Conservation (phyloP, 139 green algal genomes). For the Diplosphaera chodatii region DNA sequence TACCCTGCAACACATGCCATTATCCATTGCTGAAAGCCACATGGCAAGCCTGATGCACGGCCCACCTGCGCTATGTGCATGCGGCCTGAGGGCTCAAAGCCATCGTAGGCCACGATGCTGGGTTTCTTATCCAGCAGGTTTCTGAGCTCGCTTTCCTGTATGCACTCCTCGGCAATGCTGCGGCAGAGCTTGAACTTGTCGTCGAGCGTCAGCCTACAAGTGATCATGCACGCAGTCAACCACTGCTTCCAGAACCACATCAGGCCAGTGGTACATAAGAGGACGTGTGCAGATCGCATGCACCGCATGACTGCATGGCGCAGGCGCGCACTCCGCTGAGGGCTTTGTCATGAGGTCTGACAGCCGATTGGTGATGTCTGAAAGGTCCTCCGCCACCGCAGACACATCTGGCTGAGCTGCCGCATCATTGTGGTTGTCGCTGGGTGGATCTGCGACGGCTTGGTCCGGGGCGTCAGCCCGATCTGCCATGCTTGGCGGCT, state of each 20-base stretch:
- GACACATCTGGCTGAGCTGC: background rate
- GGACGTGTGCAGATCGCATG: background rate
- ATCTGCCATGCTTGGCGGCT: slow-evolving; percentile 1
- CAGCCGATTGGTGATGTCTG: slow-evolving; percentile 1
- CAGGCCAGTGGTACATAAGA: background rate
- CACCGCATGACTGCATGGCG: background rate
- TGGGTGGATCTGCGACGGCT: slow-evolving; percentile 15
- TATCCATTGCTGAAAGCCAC: background rate
- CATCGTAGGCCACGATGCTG: slow-evolving; percentile 88
- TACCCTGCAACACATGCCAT: background rate
- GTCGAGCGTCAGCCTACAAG: slow-evolving; percentile 68
- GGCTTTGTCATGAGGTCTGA: slow-evolving; percentile 8
- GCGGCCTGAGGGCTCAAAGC: slow-evolving; percentile 95
- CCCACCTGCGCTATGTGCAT: slow-evolving; percentile 95
- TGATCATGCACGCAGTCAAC: background rate
- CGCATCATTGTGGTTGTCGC: background rate
- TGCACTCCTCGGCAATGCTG: slow-evolving; percentile 89
- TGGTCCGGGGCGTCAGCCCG: background rate
- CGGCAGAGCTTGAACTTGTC: slow-evolving; percentile 77
- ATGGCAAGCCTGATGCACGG: background rate
- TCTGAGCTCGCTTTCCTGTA: slow-evolving; percentile 85
- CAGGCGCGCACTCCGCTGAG: background rate
- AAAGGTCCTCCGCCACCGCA: slow-evolving; percentile 1
- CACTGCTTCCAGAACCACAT: too few relatives aligned
- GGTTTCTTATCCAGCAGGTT: slow-evolving; percentile 85